phyloP scores from a whole-genome alignment of 2,329 filamentous ascomycete species.

The Ceratocystis smalleyi region DNA sequence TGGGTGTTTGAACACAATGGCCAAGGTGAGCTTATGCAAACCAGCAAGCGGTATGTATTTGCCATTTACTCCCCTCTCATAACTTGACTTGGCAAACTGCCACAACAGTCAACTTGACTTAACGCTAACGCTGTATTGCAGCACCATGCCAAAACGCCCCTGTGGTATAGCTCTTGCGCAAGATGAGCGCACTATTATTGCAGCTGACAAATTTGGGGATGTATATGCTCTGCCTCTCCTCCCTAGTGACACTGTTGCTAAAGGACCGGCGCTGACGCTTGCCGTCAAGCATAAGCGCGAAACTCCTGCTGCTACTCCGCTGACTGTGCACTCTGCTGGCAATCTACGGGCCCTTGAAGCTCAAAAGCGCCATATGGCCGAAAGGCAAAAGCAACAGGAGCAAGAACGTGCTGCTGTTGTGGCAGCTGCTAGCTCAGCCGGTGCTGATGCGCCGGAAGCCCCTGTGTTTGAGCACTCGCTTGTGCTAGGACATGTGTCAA shows the following conservation, averaged over 20 bases:
- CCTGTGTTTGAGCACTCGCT: constrained; percentile 57
- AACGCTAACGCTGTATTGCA: constrained; percentile 26
- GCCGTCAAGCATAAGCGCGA: constrained; percentile 24
- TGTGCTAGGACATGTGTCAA: constrained; percentile 83
- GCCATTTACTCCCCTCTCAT: not conserved
- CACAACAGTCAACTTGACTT: not conserved
- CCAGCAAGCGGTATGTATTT: constrained; percentile 51
- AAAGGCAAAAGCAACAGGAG: constrained; percentile 19
- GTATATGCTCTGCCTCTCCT: constrained; percentile 77
- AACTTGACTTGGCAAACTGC: not conserved
- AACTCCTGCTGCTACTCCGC: constrained; percentile 38
- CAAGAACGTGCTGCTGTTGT: constrained; percentile 18
- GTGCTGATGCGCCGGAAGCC: constrained; percentile 22
- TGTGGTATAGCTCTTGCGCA: constrained; percentile 57
- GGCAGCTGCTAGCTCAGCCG: not conserved
- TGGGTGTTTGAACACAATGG: constrained; percentile 60
- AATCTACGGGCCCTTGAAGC: constrained; percentile 45
- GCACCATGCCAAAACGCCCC: constrained; percentile 77
- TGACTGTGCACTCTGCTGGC: constrained; percentile 49
- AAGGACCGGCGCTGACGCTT: constrained; percentile 18
- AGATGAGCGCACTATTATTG: constrained; percentile 58
- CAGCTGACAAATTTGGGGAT: constrained; percentile 91
- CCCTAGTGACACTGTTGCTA: constrained; percentile 19
- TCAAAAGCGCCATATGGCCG: constrained; percentile 35
- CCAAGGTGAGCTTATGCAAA: constrained; percentile 44